Evolutionary conservation across 2,329 filamentous ascomycete genomes (phyloP).

Genomic region (Cladosporium sphaerospermum): DNA sequence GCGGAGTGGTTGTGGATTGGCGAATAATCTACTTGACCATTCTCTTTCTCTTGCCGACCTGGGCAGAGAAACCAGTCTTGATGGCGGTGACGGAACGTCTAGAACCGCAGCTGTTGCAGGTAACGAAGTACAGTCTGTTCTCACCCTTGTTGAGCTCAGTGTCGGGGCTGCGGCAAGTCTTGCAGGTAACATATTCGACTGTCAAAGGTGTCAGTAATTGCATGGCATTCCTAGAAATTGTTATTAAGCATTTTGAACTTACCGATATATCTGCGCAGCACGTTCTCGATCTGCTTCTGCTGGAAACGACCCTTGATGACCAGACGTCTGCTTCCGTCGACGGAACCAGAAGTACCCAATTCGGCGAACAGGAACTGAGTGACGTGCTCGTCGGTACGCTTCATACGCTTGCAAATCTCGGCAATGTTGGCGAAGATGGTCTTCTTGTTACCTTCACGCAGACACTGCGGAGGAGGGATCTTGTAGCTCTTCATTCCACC

Average conservation of each 20-base stretch:
- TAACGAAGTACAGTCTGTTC: constrained; percentile 98
- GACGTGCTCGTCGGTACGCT: constrained; percentile 87
- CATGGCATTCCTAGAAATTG: constrained; percentile 6
- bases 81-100: constrained; percentile 89
- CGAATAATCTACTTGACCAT: constrained; percentile 47
- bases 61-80: constrained; percentile 99
- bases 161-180: constrained; percentile 91
- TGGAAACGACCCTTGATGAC: constrained; percentile 99
- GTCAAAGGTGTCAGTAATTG: constrained; percentile 20
- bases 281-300: constrained; percentile 98
- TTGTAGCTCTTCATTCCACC: constrained; percentile 93
- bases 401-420: constrained; percentile 99
- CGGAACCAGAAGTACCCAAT: constrained; percentile 92
- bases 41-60: constrained; percentile 98
- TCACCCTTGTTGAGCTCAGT: constrained; percentile 98
- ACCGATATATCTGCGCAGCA: constrained; percentile 92
- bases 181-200: constrained; percentile 98
- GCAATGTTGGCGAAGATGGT: constrained; percentile 99
- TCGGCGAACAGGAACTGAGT: constrained; percentile 97
- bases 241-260: constrained; percentile 33
- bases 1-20: not conserved
- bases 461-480: constrained; percentile 96
- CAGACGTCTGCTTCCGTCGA: constrained; percentile 84
- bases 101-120: constrained; percentile 67
- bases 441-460: constrained; percentile 99